Evolutionary conservation across 2,329 filamentous ascomycete genomes (phyloP), one percentile per base, ranked within the genome.

Genomic region (Ophiostoma sp.): DNA sequence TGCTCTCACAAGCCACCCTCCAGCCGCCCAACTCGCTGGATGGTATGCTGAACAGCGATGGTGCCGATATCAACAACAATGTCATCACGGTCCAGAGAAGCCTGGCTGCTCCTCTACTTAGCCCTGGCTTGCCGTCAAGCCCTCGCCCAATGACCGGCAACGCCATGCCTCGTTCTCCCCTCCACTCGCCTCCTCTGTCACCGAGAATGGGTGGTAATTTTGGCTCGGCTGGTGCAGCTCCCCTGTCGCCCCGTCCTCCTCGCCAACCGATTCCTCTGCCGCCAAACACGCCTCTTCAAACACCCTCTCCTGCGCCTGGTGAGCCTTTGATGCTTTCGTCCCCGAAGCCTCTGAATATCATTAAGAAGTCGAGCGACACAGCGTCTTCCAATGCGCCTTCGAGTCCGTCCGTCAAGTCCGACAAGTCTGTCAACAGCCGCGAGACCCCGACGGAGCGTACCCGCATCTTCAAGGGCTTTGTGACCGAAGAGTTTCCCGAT

Each of bases 401-500:
- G 0, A 77, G 66, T 19, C 75, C 75, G 19, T 75, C 74, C 0
- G 42, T 69, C 22, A 71, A 72, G 50, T 76, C 75, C 0, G 52
- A 64, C 22, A 71, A 72, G 50, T 76, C 75, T 0, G 52, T 74
- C 22, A 79, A 76, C 66, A 82, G 78, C 73, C 79, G 78, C 11
- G 81, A 82, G 8, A 85, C 82, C 74, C 82, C 83, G 1, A 78
- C 79, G 0, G 84, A 84, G 75, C 84, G 84, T 61, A 86, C 80
- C 1, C 83, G 85, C 73, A 57, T 97, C 28, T 97, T 90, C 80
- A 91, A 87, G 77, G 94, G 94, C 0, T 87, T 98, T 28, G 87
- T 94, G 5, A 94, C 92, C 0, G 94, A 97, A 0, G 93, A 97
- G 76, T 95, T 94, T 79, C 94, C 95, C 0, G 92, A 93, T 75